Evolutionary conservation across 2,329 filamentous ascomycete species (phyloP), one percentile per base, ranked within the genome.

Genomic region (Penicillium psychrosexuale): DNA sequence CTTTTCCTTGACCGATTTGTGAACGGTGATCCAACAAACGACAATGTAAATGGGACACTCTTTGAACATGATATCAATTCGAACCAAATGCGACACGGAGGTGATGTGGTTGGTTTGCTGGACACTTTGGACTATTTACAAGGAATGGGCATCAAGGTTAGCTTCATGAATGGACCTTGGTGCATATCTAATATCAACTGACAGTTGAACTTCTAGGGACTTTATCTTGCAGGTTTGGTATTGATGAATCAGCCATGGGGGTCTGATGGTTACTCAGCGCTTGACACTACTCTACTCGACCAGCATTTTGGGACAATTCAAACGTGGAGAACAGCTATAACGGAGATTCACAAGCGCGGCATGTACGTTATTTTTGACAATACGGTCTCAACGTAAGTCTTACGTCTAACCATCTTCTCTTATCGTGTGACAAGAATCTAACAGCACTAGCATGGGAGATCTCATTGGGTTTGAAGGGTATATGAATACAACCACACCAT

Each of bases 301-400:
- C 77, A 80, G 43, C 85, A 88, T 64, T 83, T 82, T 58, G 85
- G 84, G 17, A 80, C 77, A 47, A 81, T 88, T 51, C 69, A 79
- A 17, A 72, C 77, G 51, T 87, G 84, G 83, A 79, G 83, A 62
- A 69, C 74, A 43, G 78, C 80, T 2, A 81, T 87, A 49, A 72
- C 78, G 8, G 83, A 83, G 45, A 84, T 87, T n/a, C 85, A 88
- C 62, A 69, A 70, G 3, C 77, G 82, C 30, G 81, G 78, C 50
- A 87, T 88, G 84, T 86, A 86, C 71, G 82, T 87, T 38, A 73
- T 88, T 31, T 70, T 87, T 56, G 85, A 87, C 66, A 87, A 87
- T 64, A 87, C 85, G 2, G 79, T 87, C 66, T 79, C 82, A 43
- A 88, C 84, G 75, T 80, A 70, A 75, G 77, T 72, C 30, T 36